phyloP scores from a whole-genome alignment of 2,329 filamentous ascomycete genomes.

The Monosporascus sp. region DNA sequence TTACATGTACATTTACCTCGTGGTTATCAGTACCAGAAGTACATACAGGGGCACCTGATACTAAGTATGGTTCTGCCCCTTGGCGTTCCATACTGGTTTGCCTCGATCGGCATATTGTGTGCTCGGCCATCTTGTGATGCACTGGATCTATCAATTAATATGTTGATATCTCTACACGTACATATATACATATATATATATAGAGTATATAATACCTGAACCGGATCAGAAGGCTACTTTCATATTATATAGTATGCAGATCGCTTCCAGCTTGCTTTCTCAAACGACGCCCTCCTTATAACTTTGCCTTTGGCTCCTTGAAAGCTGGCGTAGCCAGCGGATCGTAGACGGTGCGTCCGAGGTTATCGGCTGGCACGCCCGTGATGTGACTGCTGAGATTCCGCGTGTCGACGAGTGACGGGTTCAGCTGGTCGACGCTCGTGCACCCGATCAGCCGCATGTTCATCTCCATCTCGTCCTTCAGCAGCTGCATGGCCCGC shows the following conservation, averaged over 20 bases:
- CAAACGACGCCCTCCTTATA: neutral
- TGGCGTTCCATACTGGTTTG: too few relatives aligned
- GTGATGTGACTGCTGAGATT: constrained; percentile 55
- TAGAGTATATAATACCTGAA: too few relatives aligned
- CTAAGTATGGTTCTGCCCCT: too few relatives aligned
- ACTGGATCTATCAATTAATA: too few relatives aligned
- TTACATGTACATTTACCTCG: too few relatives aligned
- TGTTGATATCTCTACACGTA: too few relatives aligned
- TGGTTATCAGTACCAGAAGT: too few relatives aligned
- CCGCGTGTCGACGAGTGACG: constrained; percentile 72
- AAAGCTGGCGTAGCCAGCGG: constrained; percentile 46
- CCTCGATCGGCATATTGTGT: too few relatives aligned
- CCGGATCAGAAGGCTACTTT: too few relatives aligned
- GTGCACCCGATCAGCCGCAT: constrained; percentile 88
- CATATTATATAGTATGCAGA: constrained; percentile 2
- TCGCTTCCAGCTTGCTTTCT: constrained; percentile 34
- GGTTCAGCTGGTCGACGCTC: constrained; percentile 70
- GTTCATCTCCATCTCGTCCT: constrained; percentile 98
- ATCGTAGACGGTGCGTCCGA: constrained; percentile 48
- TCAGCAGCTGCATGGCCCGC: constrained; percentile 84
- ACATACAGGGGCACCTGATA: too few relatives aligned
- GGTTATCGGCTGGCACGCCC: constrained; percentile 41
- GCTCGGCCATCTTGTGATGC: too few relatives aligned
- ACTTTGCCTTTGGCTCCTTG: constrained; percentile 35
- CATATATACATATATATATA: too few relatives aligned